Base-by-base conservation (phyloP, 2,329 filamentous ascomycete species). In the Leptographium radiaticola region DNA sequence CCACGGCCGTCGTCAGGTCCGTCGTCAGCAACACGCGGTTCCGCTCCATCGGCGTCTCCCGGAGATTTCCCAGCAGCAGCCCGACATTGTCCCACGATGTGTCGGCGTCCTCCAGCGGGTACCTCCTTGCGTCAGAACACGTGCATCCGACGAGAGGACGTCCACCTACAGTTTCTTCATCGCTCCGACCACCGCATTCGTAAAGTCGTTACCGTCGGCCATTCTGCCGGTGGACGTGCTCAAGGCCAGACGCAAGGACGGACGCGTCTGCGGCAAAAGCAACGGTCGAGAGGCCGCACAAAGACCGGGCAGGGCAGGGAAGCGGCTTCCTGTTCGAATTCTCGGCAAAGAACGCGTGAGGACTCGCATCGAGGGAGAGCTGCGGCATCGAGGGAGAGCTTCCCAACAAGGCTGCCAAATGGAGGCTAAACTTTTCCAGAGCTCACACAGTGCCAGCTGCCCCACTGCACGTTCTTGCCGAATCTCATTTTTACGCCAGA, bases 51-150 rank as follows among this genome's bases (percentile, higher is more conserved):
- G 62, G 64, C 16, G 63, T 51, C 31, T 66, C 54, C 1, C 20
- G 62, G 46, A 53, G 48, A 61, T 74, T 73, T 57, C 70, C 69
- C 53, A 76, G 62, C 50, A 95, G 76, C 52, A 96, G 77, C 50
- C 93, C 93, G n/a, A 94, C 95, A 65, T 98, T 98, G 67, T 98
- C 93, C 78, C 90, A 98, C 59, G 86, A 83, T 61, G 84, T 84
- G 65, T 97, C 93, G 11, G 93, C 93, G 44, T 96, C 10, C 34
- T 50, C 38, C 36, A 50, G 38, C 8, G 38, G 48, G 39, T 50
- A 50, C 13, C 48, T 50, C 6, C 43, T 1, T 2, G 20, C 25
- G 18, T 39, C 30, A 39, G 40, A 6, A 2, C 25, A 6, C 20
- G 10, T 12, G 40, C 20, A 15, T n/a, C 13, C 12, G 10, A 10